A percentile compares a stretch with the other conserved stretches of the same genome.
These are phyloP conservation scores for Euryodendron excelsum DNA, from an alignment of 148 eudicot genomes.

Conservation along the genomic window DNA sequence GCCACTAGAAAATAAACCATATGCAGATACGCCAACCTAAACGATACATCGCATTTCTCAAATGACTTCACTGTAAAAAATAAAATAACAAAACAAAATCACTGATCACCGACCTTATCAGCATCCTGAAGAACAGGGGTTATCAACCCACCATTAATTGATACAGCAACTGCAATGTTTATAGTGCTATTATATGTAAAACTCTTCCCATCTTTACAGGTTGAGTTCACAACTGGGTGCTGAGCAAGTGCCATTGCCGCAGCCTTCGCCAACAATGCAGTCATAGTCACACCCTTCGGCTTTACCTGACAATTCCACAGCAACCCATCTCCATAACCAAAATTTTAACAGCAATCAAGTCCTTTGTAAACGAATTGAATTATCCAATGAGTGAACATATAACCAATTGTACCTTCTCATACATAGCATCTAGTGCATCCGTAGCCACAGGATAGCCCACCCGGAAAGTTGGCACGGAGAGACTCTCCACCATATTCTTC, in stretches of 20 bases:
- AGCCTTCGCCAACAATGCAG: constrained; percentile 80
- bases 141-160: too few species aligned
- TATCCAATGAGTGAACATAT: not conserved
- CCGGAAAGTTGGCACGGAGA: constrained; percentile 72
- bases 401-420: constrained; percentile 52
- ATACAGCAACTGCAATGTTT: too few species aligned
- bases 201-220: too few species aligned
- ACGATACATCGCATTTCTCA: too few species aligned
- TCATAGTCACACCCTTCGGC: constrained; percentile 88
- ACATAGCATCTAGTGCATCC: constrained; percentile 80
- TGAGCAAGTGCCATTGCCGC: constrained; percentile 89
- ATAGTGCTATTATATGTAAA: too few species aligned
- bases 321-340: not conserved
- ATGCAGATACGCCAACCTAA: too few species aligned
- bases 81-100: too few species aligned
- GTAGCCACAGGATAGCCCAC: constrained; percentile 76
- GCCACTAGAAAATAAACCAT: too few species aligned
- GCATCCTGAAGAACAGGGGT: too few species aligned
- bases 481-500: constrained; percentile 81
- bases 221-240: too few species aligned
- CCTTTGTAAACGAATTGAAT: not conserved
- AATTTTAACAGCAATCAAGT: not conserved
- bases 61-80: too few species aligned
- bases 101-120: too few species aligned
- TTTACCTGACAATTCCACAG: constrained; percentile 50